A percentile compares a stretch with the other conserved stretches of the same genome.
phyloP scores from a whole-genome alignment of 192 early-diverging fungal species.

The Coemansia sp. region DNA sequence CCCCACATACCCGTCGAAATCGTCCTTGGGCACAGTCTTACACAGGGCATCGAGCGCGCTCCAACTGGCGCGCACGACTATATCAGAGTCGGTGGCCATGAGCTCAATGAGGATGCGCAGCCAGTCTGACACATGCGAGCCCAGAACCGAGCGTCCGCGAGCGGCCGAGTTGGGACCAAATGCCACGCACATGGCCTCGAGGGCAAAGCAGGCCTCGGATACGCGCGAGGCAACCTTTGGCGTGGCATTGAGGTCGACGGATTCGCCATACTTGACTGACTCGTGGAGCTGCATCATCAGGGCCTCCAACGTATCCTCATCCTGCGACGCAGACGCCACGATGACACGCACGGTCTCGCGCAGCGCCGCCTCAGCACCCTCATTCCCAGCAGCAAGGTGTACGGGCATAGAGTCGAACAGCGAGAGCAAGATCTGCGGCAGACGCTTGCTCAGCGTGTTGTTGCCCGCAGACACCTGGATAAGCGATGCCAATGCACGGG shows the following conservation, averaged over 20 bases:
- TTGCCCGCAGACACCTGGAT: constrained; percentile 83
- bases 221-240: constrained; percentile 34
- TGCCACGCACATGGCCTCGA: constrained; percentile 44
- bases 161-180: constrained; percentile 42
- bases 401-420: constrained; percentile 76
- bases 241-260: constrained; percentile 18
- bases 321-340: constrained; percentile 69
- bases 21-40: constrained; percentile 85
- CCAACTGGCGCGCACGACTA: constrained; percentile 74
- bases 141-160: constrained; percentile 50
- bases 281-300: constrained; percentile 81
- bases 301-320: constrained; percentile 76
- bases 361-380: constrained; percentile 64
- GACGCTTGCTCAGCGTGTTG: constrained; percentile 67
- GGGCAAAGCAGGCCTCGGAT: constrained; percentile 47
- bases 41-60: constrained; percentile 76
- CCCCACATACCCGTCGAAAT: constrained; percentile 76
- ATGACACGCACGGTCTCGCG: constrained; percentile 72
- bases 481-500: constrained; percentile 82
- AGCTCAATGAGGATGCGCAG: constrained; percentile 74
- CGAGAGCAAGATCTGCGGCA: constrained; percentile 77
- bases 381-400: constrained; percentile 59
- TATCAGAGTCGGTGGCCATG: constrained; percentile 58
- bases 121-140: constrained; percentile 77
- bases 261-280: constrained; percentile 61